Conservation (phyloP, 306 rosid species). For the Cucumis melo region DNA sequence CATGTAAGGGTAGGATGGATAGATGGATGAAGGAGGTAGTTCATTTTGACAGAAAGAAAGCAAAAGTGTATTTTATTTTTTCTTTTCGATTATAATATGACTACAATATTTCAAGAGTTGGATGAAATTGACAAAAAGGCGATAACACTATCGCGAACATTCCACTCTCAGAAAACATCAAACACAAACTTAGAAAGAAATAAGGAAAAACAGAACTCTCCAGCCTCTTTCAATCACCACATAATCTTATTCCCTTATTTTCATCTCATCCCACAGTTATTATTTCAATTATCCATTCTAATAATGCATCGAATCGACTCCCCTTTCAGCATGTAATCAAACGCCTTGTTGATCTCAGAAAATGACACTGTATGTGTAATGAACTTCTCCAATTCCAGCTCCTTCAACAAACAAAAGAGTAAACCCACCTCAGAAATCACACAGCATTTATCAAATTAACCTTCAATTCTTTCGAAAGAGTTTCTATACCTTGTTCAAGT, state of each 20-base stretch:
- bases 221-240: neutral
- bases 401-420: slow-evolving; percentile 22
- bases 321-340: slow-evolving; percentile 58
- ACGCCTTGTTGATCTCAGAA: slow-evolving; percentile 64
- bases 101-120: too few species aligned
- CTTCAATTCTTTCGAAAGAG: too few species aligned
- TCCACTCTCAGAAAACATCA: too few species aligned
- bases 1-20: too few species aligned
- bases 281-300: slow-evolving; percentile 21
- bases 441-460: neutral
- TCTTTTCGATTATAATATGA: too few species aligned
- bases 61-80: too few species aligned
- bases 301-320: slow-evolving; percentile 59
- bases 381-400: slow-evolving; percentile 64
- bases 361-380: slow-evolving; percentile 56
- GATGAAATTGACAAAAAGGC: too few species aligned
- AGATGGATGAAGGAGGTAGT: too few species aligned
- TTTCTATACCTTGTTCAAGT: slow-evolving; percentile 37
- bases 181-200: too few species aligned
- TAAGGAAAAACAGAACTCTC: neutral
- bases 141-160: too few species aligned
- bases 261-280: neutral
- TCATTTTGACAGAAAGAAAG: too few species aligned
- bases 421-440: neutral
- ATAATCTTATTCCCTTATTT: neutral